Evolutionary conservation across 2,329 filamentous ascomycete species (phyloP).

Genomic region (Aspergillus phoenicis): DNA sequence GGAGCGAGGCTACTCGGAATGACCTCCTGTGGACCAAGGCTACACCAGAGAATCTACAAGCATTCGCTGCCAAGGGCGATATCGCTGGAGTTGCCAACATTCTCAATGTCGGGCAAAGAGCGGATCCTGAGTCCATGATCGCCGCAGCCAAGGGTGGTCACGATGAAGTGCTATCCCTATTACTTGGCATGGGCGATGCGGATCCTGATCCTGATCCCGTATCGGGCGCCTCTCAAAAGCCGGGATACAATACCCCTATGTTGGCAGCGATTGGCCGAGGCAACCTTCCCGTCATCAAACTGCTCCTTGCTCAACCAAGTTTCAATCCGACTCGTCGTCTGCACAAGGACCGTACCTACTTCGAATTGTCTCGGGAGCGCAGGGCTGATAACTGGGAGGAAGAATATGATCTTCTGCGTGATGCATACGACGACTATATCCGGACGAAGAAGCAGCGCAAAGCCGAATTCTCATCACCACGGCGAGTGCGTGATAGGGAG

Average conservation of each 20-base stretch:
- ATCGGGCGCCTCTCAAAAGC: slow-evolving; percentile 51
- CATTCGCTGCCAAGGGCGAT: slow-evolving; percentile 54
- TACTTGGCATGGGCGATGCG: slow-evolving; percentile 68
- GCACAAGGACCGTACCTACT: slow-evolving; percentile 78
- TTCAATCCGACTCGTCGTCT: slow-evolving; percentile 81
- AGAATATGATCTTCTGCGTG: slow-evolving; percentile 78
- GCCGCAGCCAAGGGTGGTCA: slow-evolving; percentile 91
- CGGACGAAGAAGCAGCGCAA: slow-evolving; percentile 37
- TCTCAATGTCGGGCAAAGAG: slow-evolving; percentile 55
- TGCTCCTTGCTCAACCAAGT: slow-evolving; percentile 73
- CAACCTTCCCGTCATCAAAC: slow-evolving; percentile 79
- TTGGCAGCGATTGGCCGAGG: slow-evolving; percentile 88
- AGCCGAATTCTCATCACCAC: slow-evolving; percentile 40
- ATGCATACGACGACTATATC: slow-evolving; percentile 51
- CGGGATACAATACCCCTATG: slow-evolving; percentile 86
- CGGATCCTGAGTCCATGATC: slow-evolving; percentile 83
- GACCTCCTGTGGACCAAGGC: slow-evolving; percentile 54
- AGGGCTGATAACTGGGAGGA: slow-evolving; percentile 88
- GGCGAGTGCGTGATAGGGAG: slow-evolving; percentile 43
- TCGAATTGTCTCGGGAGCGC: slow-evolving; percentile 79
- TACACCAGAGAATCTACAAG: slow-evolving; percentile 52
- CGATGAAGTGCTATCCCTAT: slow-evolving; percentile 78
- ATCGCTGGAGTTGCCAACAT: slow-evolving; percentile 53
- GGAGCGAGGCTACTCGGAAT: slow-evolving; percentile 54
- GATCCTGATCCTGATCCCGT: slow-evolving; percentile 71